Conservation (phyloP, 2,329 filamentous ascomycete species). For the Bipolaris gigantea region DNA sequence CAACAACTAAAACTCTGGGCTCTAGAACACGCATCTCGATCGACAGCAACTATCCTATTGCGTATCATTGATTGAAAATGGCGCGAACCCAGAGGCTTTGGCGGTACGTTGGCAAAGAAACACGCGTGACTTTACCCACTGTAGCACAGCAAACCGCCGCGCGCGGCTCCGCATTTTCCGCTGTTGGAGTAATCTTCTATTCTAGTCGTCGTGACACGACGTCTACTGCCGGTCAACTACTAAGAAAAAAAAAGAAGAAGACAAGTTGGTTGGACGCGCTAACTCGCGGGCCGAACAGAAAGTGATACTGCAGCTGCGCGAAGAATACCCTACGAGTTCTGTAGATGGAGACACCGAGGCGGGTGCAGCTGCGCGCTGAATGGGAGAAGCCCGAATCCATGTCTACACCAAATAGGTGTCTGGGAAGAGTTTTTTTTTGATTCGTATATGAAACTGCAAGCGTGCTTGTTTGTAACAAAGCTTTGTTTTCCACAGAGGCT, state of each 20-base stretch:
- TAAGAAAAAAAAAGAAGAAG: constrained; percentile 1
- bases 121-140: neutral
- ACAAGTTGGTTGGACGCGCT: neutral
- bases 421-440: no score
- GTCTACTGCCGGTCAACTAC: neutral
- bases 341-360: constrained; percentile 33
- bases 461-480: no score
- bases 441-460: no score
- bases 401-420: neutral
- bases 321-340: constrained; percentile 43
- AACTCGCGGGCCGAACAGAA: constrained; percentile 39
- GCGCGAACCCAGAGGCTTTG: constrained; percentile 91
- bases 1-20: neutral
- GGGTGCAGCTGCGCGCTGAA: constrained; percentile 27
- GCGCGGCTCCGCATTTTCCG: constrained; percentile 11
- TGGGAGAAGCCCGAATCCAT: neutral
- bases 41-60: constrained; percentile 89
- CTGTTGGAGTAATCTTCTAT: neutral
- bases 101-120: constrained; percentile 64
- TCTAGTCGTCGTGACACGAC: neutral
- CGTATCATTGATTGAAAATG: constrained; percentile 95
- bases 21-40: constrained; percentile 89
- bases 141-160: constrained; percentile 14
- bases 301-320: constrained; percentile 51
- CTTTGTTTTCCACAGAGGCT: no score